Evolutionary conservation across 768 basidiomycete species (phyloP).

Genomic region (Termitomyces sp.): DNA sequence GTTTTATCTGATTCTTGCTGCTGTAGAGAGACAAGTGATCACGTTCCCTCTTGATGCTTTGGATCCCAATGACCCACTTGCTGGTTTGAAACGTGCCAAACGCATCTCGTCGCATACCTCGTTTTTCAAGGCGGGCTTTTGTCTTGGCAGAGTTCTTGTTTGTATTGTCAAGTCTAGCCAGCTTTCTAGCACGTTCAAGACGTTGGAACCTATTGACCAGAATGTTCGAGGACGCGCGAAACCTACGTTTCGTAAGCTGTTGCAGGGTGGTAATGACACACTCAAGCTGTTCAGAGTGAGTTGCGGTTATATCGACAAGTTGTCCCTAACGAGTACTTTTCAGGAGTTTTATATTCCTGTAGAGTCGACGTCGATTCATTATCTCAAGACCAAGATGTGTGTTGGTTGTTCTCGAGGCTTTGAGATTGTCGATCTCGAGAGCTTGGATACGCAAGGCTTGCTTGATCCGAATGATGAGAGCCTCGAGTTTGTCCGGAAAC

Average conservation of each 20-base stretch:
- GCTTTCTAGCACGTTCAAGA: slow-evolving; percentile 95
- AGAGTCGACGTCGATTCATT: slow-evolving; percentile 94
- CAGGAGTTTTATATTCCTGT: slow-evolving; percentile 99
- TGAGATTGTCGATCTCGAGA: slow-evolving; percentile 97
- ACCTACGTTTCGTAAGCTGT: slow-evolving; percentile 90
- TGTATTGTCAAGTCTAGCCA: slow-evolving; percentile 97
- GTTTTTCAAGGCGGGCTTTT: slow-evolving; percentile 96
- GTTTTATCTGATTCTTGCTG: background rate
- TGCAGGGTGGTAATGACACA: slow-evolving; percentile 95
- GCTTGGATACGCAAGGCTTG: slow-evolving; percentile 92
- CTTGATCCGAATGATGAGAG: slow-evolving; percentile 90
- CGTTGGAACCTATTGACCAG: slow-evolving; percentile 94
- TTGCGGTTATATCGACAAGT: background rate
- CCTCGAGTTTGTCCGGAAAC: slow-evolving; percentile 89
- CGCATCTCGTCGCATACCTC: slow-evolving; percentile 94
- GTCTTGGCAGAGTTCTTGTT: slow-evolving; percentile 86
- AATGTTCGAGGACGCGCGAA: slow-evolving; percentile 73
- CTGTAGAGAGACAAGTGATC: slow-evolving; percentile 86
- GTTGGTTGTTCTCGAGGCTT: slow-evolving; percentile 97
- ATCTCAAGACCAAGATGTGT: slow-evolving; percentile 95
- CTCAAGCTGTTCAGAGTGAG: slow-evolving; percentile 85
- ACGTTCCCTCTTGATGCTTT: slow-evolving; percentile 95
- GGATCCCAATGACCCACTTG: slow-evolving; percentile 85
- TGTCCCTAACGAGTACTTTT: too few relatives aligned
- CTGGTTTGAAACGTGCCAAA: slow-evolving; percentile 90